Evolutionary conservation across 441 rosid genomes (phyloP), one percentile per base, ranked within the genome.

Genomic region (Croton laevigatus): DNA sequence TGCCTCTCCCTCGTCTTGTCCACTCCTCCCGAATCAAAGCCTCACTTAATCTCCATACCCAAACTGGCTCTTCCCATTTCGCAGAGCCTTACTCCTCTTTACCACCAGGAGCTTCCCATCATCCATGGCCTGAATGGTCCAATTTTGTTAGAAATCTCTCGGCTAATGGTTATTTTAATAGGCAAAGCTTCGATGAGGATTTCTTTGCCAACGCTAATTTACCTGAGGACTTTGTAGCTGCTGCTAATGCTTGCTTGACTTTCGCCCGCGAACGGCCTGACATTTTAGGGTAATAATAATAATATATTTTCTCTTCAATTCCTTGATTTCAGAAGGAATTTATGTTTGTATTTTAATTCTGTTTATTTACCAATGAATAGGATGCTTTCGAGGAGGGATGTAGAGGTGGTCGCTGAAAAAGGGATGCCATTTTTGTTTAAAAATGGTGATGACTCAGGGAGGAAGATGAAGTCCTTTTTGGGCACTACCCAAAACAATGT

Each of bases 341-440:
- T 20, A 13, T 40, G 6, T 38, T 14, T 6, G 3, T 42, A 32
- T 20, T 65, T 46, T 57, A 37, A 8, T 53, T 51, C 6, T 70
- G 34, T 16, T 53, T 16, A 5, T 8, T 62, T 71, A 17, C 57
- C 34, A 38, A 8, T 68, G 66, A 51, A 32, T 59, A 94, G 96
- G 82, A 79, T 77, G 83, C 81, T 94, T 42, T 74, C 95, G 19
- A 82, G 83, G 84, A 85, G 82, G 63, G 93, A 91, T 46, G 75
- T 91, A 6, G 84, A 85, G 80, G 82, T 86, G 65, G 74, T 94
- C 67, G 90, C 88, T 36, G 81, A 76, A 66, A 84, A 82, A 72
- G 93, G 83, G 65, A 71, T 66, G 53, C 96, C 97, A 1, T 83
- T 80, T 68, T 66, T 89, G 73, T 94, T 94, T 70, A 84, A 66